phyloP scores from a whole-genome alignment of 1,284 basidiomycete genomes.

The Marasmius oreades region DNA sequence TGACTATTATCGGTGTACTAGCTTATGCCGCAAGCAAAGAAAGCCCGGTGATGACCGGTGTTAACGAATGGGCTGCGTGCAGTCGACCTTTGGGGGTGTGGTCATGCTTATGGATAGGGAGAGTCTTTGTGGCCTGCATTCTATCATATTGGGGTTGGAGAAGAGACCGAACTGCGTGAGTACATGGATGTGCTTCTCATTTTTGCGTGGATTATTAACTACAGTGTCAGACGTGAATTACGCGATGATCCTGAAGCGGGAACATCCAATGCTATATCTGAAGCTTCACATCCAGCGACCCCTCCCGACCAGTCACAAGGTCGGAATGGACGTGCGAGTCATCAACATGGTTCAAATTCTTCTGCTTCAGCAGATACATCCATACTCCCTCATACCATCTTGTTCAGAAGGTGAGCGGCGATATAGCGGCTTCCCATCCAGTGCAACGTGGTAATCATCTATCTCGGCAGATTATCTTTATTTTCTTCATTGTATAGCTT shows the following conservation, averaged over 20 bases:
- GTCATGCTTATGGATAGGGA: conserved; percentile 65
- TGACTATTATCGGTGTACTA: conserved; percentile 52
- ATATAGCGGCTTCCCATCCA: background rate
- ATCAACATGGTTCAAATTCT: background rate
- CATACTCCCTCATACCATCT: conserved; percentile 26
- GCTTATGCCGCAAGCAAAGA: conserved; percentile 43
- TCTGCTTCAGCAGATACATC: background rate
- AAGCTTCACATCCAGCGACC: background rate
- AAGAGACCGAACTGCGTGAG: conserved; percentile 44
- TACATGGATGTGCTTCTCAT: conserved; percentile 8
- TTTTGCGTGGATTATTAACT: background rate
- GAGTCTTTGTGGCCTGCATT: conserved; percentile 47
- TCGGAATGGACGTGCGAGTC: background rate
- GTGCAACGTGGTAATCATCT: background rate
- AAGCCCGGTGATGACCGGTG: conserved; percentile 41
- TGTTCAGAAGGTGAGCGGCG: conserved; percentile 37
- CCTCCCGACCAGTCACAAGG: background rate
- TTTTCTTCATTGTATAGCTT: conserved; percentile 66
- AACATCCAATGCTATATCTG: background rate
- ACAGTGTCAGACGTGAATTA: background rate
- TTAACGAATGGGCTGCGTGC: conserved; percentile 65
- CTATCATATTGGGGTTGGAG: conserved; percentile 61
- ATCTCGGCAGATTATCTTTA: conserved; percentile 47
- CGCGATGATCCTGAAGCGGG: conserved; percentile 8
- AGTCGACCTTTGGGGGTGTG: conserved; percentile 65